Evolutionary conservation across 2,329 filamentous ascomycete species (phyloP).

Genomic region (Ascosphaera apis): DNA sequence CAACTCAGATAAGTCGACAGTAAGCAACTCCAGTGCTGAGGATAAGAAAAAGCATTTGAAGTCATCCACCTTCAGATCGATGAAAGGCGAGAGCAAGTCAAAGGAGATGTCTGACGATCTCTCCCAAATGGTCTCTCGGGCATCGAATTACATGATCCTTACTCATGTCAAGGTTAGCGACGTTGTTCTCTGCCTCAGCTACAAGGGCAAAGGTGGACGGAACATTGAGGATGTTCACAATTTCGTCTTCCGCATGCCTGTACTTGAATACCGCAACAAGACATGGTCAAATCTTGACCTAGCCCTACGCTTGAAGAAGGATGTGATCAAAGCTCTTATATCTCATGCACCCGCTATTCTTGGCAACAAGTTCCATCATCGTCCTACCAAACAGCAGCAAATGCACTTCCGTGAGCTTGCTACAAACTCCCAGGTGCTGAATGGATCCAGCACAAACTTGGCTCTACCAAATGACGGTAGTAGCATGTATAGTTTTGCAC

Average conservation of each 20-base stretch:
- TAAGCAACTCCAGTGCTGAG: constrained; percentile 11
- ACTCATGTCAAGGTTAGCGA: constrained; percentile 87
- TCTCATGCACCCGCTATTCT: constrained; percentile 92
- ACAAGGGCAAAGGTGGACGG: constrained; percentile 86
- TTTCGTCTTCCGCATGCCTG: constrained; percentile 87
- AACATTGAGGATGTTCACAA: constrained; percentile 95
- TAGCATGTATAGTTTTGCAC: constrained; percentile 6
- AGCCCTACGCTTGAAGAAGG: constrained; percentile 76
- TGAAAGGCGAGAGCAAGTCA: constrained; percentile 27
- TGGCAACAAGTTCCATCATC: constrained; percentile 87
- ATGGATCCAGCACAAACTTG: constrained; percentile 14
- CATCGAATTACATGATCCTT: constrained; percentile 93
- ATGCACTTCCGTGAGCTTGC: constrained; percentile 61
- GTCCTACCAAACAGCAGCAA: constrained; percentile 58
- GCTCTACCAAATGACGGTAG: constrained; percentile 9
- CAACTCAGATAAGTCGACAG: constrained; percentile 16
- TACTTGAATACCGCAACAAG: constrained; percentile 93
- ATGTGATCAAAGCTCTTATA: constrained; percentile 80
- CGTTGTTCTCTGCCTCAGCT: constrained; percentile 83
- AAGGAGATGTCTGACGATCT: constrained; percentile 63
- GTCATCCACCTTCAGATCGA: constrained; percentile 23
- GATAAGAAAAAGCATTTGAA: constrained; percentile 24
- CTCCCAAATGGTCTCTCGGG: constrained; percentile 86
- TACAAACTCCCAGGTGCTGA: constrained; percentile 45
- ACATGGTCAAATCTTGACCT: constrained; percentile 97